phyloP scores from a whole-genome alignment of 2,329 filamentous ascomycete genomes.

The Penicillium expansum region DNA sequence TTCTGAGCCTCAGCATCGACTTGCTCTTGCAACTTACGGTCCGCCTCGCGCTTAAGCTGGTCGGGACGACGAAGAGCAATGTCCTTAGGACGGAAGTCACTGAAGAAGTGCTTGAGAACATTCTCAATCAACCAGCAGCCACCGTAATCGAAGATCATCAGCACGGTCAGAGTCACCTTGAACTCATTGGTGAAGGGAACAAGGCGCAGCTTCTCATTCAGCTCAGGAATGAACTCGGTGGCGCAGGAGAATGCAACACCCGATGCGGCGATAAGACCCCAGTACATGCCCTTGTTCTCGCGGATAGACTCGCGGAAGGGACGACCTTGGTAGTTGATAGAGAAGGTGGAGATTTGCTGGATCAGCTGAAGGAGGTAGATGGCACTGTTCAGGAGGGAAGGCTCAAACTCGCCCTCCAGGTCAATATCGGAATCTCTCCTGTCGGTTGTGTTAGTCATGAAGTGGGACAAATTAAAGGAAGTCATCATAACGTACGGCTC shows the following conservation, averaged over 20 bases:
- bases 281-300: constrained; percentile 98
- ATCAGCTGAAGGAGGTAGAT: constrained; percentile 97
- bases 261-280: constrained; percentile 85
- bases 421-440: constrained; percentile 66
- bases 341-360: constrained; percentile 97
- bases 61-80: constrained; percentile 84
- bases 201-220: constrained; percentile 89
- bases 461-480: constrained; percentile 13
- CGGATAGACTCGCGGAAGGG: constrained; percentile 95
- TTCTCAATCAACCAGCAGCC: constrained; percentile 88
- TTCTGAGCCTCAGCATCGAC: constrained; percentile 44
- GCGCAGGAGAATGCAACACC: constrained; percentile 91
- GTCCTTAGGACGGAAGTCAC: constrained; percentile 88
- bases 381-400: constrained; percentile 91
- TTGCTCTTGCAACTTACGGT: constrained; percentile 62
- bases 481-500: constrained; percentile 65
- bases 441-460: constrained; percentile 29
- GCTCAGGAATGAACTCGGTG: constrained; percentile 90
- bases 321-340: constrained; percentile 98
- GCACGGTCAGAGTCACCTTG: constrained; percentile 75
- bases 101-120: constrained; percentile 78
- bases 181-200: constrained; percentile 88
- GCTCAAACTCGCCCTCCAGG: constrained; percentile 89
- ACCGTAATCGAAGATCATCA: constrained; percentile 85
- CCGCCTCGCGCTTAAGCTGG: constrained; percentile 73